Evolutionary conservation across 2,329 filamentous ascomycete genomes (phyloP).

Genomic region (Allantophomopsis cytisporea): DNA sequence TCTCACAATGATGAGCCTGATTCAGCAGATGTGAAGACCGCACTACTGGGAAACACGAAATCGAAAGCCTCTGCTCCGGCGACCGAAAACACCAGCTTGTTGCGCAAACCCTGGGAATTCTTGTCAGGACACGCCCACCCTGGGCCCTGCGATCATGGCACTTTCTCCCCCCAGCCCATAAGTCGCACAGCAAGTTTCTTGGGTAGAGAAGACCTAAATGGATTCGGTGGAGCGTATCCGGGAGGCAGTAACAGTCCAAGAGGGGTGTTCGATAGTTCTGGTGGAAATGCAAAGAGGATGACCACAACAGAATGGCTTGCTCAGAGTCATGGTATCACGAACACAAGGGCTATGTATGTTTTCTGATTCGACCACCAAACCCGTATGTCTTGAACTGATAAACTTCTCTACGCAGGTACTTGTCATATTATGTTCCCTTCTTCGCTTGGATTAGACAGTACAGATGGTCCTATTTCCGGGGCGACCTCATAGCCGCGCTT

Average conservation of each 20-base stretch:
- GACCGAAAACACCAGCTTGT: slow-evolving; percentile 37
- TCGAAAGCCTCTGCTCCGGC: slow-evolving; percentile 4
- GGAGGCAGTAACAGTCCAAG: slow-evolving; percentile 12
- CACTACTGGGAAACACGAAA: neutral
- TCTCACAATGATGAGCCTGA: neutral
- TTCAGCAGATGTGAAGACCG: neutral
- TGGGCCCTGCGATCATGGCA: slow-evolving; percentile 53
- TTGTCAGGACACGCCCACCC: slow-evolving; percentile 12
- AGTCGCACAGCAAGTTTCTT: neutral
- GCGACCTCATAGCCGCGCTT: slow-evolving; percentile 76
- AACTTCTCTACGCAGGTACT: slow-evolving; percentile 43
- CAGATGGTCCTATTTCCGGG: slow-evolving; percentile 64
- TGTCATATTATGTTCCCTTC: slow-evolving; percentile 87
- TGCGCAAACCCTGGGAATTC: slow-evolving; percentile 23
- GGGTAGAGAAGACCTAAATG: slow-evolving; percentile 4
- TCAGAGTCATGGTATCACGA: slow-evolving; percentile 58
- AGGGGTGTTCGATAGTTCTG: slow-evolving; percentile 12
- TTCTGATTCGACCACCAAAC: neutral
- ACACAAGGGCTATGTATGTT: slow-evolving; percentile 59
- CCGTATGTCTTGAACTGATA: neutral
- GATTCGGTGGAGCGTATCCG: slow-evolving; percentile 22
- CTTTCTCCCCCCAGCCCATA: slow-evolving; percentile 31
- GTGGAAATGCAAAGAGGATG: slow-evolving; percentile 45
- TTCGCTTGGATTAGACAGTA: slow-evolving; percentile 88
- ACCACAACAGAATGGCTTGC: slow-evolving; percentile 61